Base-by-base conservation (phyloP, 2,329 filamentous ascomycete species). In the Byssothecium circinans region DNA sequence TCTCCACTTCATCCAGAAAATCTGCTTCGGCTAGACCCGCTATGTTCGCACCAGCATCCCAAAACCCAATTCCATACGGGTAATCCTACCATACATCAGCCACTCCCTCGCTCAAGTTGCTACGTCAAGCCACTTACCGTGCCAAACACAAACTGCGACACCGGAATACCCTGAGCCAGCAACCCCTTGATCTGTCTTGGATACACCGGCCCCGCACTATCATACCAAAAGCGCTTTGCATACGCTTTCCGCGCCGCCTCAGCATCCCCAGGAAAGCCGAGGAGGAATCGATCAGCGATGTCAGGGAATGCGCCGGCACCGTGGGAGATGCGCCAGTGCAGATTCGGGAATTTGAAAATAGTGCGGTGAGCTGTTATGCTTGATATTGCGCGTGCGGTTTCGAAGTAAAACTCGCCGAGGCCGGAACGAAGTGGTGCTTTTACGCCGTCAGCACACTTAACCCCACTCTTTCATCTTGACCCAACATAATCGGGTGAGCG, bases 21-120 rank as follows among this genome's bases (percentile, higher is more conserved):
- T 57, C 48, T 1, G 62, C 59, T 22, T 63, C 42, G 0, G 53
- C 53, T n/a, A 71, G 47, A 1, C 64, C 65, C 0, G 33, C 40
- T 30, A 69, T 69, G 35, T 70, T 70, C 5, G 51, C 62, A 52
- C 62, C 49, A 1, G 67, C 64, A 50, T 70, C 59, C 66, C 67
- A 70, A 42, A 69, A 69, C 2, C 67, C 63, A n/a, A 70, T 69
- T 0, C 68, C 68, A 46, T 70, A 70, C 18, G 68, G 66, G 47
- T 68, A 70, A 43, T 71, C 65, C 64, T 67, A 20, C 11, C 0
- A 14, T 15, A 10, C 11, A 23, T 57, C 30, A 53, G 45, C 18
- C 23, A 18, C 36, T 15, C 5, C 25, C 33, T 19, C 5, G 15
- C 19, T 22, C 3, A n/a, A 46, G 3, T 30, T 12, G n/a, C 41